Percentiles rank a stretch among this genome's conserved stretches.
phyloP scores from a whole-genome alignment of 257 asterid species.

The Salvia rosmarinus region DNA sequence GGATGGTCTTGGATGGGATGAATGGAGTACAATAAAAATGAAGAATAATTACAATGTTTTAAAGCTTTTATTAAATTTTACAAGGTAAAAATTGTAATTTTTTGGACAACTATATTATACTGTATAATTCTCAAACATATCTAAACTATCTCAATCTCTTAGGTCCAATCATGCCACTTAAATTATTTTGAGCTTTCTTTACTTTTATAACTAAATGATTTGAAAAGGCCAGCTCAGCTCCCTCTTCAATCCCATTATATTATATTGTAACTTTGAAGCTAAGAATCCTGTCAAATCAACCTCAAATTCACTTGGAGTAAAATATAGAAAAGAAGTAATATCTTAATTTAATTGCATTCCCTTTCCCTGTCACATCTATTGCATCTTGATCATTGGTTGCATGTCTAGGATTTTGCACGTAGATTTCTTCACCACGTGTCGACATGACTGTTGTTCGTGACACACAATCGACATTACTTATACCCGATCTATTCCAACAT shows the following conservation, averaged over 20 bases:
- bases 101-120: no score
- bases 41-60: no score
- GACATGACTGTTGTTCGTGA: constrained; percentile 15
- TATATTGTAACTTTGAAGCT: constrained; percentile 55
- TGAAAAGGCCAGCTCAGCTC: constrained; percentile 34
- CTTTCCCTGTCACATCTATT: constrained; percentile 30
- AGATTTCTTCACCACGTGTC: constrained; percentile 48
- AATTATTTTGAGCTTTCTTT: not conserved
- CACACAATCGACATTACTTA: not conserved
- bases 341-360: not conserved
- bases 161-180: not conserved
- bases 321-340: not conserved
- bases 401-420: constrained; percentile 46
- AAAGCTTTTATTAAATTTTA: no score
- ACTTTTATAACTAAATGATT: constrained; percentile 9
- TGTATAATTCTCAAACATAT: not conserved
- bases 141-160: not conserved
- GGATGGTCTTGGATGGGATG: no score
- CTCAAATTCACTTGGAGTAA: constrained; percentile 15
- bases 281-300: constrained; percentile 80
- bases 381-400: constrained; percentile 47
- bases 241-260: constrained; percentile 22
- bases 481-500: constrained; percentile 22
- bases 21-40: no score
- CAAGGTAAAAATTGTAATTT: not conserved